These are phyloP conservation scores for Vitis rupestris DNA, from an alignment of 164 flowering plant species.

Conservation along the genomic window DNA sequence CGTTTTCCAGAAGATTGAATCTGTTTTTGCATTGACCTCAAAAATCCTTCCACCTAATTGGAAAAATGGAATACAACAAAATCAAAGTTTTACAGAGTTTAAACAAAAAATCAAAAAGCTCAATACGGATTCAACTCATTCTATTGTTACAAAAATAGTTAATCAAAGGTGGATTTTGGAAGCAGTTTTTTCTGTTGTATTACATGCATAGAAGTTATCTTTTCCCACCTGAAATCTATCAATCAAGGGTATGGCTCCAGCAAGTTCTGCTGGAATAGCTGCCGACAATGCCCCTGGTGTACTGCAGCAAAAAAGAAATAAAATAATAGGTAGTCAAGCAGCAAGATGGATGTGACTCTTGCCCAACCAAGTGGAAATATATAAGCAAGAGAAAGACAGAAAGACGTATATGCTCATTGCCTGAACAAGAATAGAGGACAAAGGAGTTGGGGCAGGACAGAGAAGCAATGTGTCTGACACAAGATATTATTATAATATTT, in stretches of 20 bases:
- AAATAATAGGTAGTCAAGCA: background rate
- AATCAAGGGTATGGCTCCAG: slow-evolving; percentile 87
- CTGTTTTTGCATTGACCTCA: slow-evolving; percentile 93
- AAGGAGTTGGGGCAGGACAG: no score
- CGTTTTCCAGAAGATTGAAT: slow-evolving; percentile 84
- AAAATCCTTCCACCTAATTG: slow-evolving; percentile 83
- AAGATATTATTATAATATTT: no score
- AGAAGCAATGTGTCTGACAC: no score
- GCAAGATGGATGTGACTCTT: background rate
- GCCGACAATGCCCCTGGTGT: slow-evolving; percentile 67
- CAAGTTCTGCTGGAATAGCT: slow-evolving; percentile 79
- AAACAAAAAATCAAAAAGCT: background rate
- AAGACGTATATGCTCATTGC: background rate
- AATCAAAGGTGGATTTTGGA: background rate
- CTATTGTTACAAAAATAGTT: background rate
- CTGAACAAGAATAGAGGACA: background rate
- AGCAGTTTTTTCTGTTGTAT: background rate
- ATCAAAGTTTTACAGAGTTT: no score
- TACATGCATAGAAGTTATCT: background rate
- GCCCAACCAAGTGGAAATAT: background rate
- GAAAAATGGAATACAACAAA: background rate
- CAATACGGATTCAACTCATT: background rate
- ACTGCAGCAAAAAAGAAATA: slow-evolving; percentile 38
- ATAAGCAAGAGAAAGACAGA: background rate
- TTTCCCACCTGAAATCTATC: slow-evolving; percentile 84